phyloP scores from a whole-genome alignment of 805 yeast genomes.

The Cephaloascus albidus region DNA sequence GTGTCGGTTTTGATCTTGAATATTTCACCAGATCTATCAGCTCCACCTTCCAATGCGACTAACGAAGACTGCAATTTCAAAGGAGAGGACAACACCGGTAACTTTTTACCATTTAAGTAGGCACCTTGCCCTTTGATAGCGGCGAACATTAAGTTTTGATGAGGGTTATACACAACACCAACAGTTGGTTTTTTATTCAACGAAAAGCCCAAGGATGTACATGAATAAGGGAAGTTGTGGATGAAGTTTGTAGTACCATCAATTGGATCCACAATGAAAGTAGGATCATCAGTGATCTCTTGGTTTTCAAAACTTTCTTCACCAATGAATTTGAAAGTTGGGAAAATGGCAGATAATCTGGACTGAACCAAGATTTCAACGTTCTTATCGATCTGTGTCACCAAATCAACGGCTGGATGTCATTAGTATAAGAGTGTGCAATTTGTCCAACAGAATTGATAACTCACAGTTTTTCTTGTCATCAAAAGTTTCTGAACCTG shows the following conservation, averaged over 20 bases:
- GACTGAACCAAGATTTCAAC: constrained; percentile 33
- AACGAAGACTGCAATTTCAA: constrained; percentile 41
- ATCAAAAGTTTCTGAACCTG: constrained; percentile 40
- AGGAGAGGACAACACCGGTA: constrained; percentile 18
- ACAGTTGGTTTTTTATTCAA: constrained; percentile 37
- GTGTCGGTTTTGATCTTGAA: constrained; percentile 41
- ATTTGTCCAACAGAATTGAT: no score
- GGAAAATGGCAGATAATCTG: constrained; percentile 25
- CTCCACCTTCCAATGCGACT: constrained; percentile 53
- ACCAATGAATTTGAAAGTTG: constrained; percentile 46
- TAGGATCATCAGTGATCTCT: constrained; percentile 42
- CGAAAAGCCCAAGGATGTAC: constrained; percentile 53
- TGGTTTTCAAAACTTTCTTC: constrained; percentile 48
- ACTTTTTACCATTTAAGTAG: constrained; percentile 31
- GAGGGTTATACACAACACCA: constrained; percentile 64
- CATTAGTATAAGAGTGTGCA: neutral
- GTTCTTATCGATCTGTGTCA: constrained; percentile 49
- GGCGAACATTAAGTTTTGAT: constrained; percentile 38
- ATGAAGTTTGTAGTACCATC: constrained; percentile 62
- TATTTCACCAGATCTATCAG: constrained; percentile 44
- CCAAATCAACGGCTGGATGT: constrained; percentile 43
- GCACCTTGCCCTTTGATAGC: constrained; percentile 52
- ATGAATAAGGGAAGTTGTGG: constrained; percentile 52
- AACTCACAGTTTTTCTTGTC: constrained; percentile 38
- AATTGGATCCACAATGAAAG: constrained; percentile 57